Evolutionary conservation across 805 yeast species (phyloP), one percentile per base, ranked within the genome.

Genomic region (Ogataea salicorniae): DNA sequence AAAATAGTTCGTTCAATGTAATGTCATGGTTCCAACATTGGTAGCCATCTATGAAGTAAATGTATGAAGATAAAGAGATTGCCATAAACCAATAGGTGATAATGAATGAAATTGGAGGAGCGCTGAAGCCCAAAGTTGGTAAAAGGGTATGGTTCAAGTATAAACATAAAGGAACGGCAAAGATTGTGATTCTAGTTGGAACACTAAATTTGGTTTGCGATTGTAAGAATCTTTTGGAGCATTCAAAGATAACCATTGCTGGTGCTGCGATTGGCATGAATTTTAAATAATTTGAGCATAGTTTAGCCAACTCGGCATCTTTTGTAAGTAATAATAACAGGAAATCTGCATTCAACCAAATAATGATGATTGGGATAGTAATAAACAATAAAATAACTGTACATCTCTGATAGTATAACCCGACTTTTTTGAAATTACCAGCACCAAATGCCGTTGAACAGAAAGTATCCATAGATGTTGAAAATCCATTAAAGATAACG

Each of bases 361-460:
- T 64, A 14, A 71, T 43, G 46, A 73, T 68, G 39, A 83, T 71
- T 7, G 91, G 90, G 16, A 84, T 57, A 48, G 70, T 77, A 65
- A 56, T 71, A 61, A 44, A 75, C 45, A 72, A 55, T 44, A 77
- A 58, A 22, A 85, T 75, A 45, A 77, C 63, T 5, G 79, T 79
- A 64, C 91, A 84, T 59, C 85, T 71, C 53, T 81, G 74, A 56
- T 81, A 79, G 55, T 84, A 79, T 13, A 81, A 63, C 0, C 94
- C 94, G 15, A 85, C 91, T 53, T 74, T 61, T 51, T 72, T 72
- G 58, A 70, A 79, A 55, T 83, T 81, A 44, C 72, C 73, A 33
- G 86, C 77, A 22, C 94, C 92, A 59, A 67, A 84, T 0, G 90
- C 83, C 59, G 85, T 89, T 2, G 90, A 82, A 61, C 92, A 84